Evolutionary conservation across 345 rosid genomes (phyloP).

Genomic region (Ailanthus altissimus): DNA sequence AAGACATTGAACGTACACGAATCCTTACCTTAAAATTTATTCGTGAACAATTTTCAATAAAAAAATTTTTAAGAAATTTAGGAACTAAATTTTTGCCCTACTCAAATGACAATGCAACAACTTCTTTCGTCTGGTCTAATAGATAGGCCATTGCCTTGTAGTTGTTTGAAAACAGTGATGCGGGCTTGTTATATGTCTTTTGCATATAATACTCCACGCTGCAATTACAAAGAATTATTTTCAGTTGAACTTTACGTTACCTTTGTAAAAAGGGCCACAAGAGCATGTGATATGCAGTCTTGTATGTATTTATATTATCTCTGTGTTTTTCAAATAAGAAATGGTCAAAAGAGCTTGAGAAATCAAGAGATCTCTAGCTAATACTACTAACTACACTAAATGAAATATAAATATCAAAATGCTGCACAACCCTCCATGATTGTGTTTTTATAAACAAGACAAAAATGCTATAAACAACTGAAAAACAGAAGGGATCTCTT

Average conservation of each 20-base stretch:
- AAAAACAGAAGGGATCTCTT: not conserved
- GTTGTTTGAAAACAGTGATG: conserved; percentile 83
- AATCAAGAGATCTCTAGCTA: conserved; percentile 90
- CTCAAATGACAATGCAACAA: conserved; percentile 73
- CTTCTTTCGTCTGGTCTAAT: conserved; percentile 84
- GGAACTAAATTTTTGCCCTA: conserved; percentile 89
- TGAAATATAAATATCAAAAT: conserved; percentile 1
- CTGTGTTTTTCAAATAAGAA: conserved; percentile 75
- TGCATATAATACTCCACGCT: conserved; percentile 83
- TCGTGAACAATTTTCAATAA: no score
- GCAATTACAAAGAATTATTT: conserved; percentile 30
- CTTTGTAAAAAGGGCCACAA: no score
- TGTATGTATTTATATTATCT: conserved; percentile 38
- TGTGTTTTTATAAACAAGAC: not conserved
- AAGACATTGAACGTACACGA: no score
- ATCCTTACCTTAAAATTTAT: no score
- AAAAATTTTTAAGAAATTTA: conserved; percentile 20
- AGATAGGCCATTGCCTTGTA: conserved; percentile 86
- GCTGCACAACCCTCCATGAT: not conserved
- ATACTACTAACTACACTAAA: conserved; percentile 67
- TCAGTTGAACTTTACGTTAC: no score
- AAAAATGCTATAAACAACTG: not conserved
- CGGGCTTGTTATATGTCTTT: conserved; percentile 86
- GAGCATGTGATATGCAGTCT: no score
- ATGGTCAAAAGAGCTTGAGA: conserved; percentile 83